These are phyloP conservation scores for Spongospora subterranea DNA, from an alignment of 208 protist species.

Conservation along the genomic window DNA sequence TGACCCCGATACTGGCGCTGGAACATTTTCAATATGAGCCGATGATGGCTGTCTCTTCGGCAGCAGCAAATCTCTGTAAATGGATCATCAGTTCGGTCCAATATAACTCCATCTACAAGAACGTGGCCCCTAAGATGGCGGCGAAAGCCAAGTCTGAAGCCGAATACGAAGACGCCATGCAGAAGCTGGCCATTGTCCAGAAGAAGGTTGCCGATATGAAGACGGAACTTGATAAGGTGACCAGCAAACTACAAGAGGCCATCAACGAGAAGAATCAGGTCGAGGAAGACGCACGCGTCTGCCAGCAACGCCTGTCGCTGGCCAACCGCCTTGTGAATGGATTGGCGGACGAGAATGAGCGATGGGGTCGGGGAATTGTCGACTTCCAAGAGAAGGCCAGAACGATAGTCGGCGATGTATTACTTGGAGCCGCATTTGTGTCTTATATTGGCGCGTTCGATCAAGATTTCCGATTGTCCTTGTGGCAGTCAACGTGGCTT, in stretches of 20 bases:
- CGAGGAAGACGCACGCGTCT: conserved; percentile 61
- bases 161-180: conserved; percentile 75
- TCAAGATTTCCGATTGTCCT: conserved; percentile 87
- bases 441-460: conserved; percentile 98
- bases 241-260: conserved; percentile 90
- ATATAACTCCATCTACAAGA: conserved; percentile 89
- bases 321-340: conserved; percentile 91
- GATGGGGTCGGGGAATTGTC: conserved; percentile 91
- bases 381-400: conserved; percentile 84
- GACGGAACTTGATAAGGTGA: conserved; percentile 87
- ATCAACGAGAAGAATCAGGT: conserved; percentile 83
- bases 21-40: conserved; percentile 85
- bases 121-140: conserved; percentile 94
- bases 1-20: conserved; percentile 42
- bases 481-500: conserved; percentile 89
- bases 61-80: conserved; percentile 73
- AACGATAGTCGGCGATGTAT: conserved; percentile 94
- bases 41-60: conserved; percentile 84
- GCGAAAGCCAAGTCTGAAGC: conserved; percentile 87
- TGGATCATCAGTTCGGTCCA: conserved; percentile 74
- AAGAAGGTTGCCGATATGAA: conserved; percentile 85
- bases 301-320: conserved; percentile 71
- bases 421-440: conserved; percentile 93
- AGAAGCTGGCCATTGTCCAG: conserved; percentile 67
- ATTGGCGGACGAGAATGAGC: conserved; percentile 92